Base-by-base conservation (phyloP, 305 asterid species). In the Fraxinus floribunda region DNA sequence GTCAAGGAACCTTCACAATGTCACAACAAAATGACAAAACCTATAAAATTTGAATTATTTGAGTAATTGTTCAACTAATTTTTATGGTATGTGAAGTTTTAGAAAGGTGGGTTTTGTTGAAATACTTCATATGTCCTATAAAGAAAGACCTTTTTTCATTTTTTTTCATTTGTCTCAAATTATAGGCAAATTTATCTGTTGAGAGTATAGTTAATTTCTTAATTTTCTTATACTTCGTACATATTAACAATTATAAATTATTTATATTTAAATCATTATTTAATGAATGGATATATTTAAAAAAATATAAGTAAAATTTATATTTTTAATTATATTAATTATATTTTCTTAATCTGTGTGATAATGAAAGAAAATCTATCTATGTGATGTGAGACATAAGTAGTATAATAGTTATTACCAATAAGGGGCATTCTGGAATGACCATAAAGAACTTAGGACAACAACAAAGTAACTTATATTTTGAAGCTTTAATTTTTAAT, bases 1-100 rank as follows among this genome's bases (percentile, higher is more conserved):
- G 83, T 88, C 89, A 80, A 84, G 83, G 76, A 82, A 83, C 57
- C 83, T 87, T 84, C 83, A 75, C 82, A 79, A 73, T 82, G 76
- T 77, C 82, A 79, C 73, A 22, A 84, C 4, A 79, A 39, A 15
- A 60, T 11, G 77, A 79, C 83, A 79, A 79, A 5, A 10, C 15
- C 73, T 8, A 64, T 64, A 0, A 62, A 62, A 62, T 24, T 22
- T 16, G 72, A 20, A 64, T 20, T 60, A 18, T 18, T 57, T 7
- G 30, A 60, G 20, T 60, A 20, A 9, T 62, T 64, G 13, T 64
- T 24, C 9, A n/a, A 9, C 24, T 64, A 52, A 52, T 52, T 52
- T 52, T 46, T 15, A 3, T 13, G n/a, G 57, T 46, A 46, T 46
- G 57, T 46, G 62, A 52, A 52, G 62, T 52, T 52, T 52, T 52